Evolutionary conservation across 1,284 basidiomycete genomes (phyloP), one percentile per base, ranked within the genome.

Genomic region (Cerioporus squamosus): DNA sequence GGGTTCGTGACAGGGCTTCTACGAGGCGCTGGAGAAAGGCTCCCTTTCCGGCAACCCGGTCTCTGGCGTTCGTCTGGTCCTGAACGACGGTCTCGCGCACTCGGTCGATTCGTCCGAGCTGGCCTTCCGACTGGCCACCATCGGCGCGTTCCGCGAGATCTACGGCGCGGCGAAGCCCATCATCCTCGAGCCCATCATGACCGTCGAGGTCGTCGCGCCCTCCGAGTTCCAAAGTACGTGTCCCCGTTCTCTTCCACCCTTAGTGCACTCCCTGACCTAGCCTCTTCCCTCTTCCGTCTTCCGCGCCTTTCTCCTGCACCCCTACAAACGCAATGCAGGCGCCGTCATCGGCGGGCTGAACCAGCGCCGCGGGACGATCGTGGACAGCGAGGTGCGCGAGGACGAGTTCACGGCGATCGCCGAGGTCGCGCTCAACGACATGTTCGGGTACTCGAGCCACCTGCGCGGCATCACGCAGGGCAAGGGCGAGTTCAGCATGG

Each of bases 181-280:
- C 56, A 91, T 99, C 58, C 81, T 99, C 39, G 97, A 99, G 73
- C 97, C 97, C 22, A 91, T 98, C 76, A 99, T 99, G 97, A 93
- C 87, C 15, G 97, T 99, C 49, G 97, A 99, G 72, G 94, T 99
- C 22, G 90, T 98, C 44, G 96, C 97, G 0, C 97, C 97, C 2
- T 83, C 88, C 40, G 97, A 99, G 73, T 99, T 98, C 84, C 97
- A 99, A 74, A 97, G 96, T 82, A 68, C 55, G 82, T n/a, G n/a
- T n/a, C n/a, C n/a, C n/a, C n/a, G n/a, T 77, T 24, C 6, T 48
- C 31, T 39, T 48, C 26, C 3, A 23, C 2, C 10, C 31, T 18
- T 36, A 1, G 5, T 17, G 15, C 33, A 36, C 33, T 14, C 33
- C 14, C 33, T 33, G 31, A 33, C 33, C 36, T 10, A 29, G 29